phyloP scores from a whole-genome alignment of 805 yeast species.

The Starmerella powellii region DNA sequence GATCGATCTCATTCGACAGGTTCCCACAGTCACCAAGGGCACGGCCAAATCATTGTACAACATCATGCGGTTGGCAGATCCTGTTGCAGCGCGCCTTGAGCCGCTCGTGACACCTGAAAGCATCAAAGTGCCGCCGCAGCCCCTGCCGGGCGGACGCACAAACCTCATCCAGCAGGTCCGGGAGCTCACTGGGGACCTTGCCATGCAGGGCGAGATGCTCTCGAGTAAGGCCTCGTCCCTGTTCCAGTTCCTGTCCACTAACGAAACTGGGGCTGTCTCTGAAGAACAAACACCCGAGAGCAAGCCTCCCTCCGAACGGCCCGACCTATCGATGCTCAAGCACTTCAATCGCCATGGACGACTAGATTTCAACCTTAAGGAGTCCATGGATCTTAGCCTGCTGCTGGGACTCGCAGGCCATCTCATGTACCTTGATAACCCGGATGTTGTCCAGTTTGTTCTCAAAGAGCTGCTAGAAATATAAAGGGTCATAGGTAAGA shows the following conservation, averaged over 20 bases:
- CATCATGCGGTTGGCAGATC: slow-evolving; percentile 82
- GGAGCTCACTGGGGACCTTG: slow-evolving; percentile 33
- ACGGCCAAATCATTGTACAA: slow-evolving; percentile 58
- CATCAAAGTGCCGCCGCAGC: slow-evolving; percentile 41
- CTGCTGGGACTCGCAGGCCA: slow-evolving; percentile 78
- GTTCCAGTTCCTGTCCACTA: slow-evolving; percentile 9
- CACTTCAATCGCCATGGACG: slow-evolving; percentile 60
- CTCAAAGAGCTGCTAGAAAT: slow-evolving; percentile 41
- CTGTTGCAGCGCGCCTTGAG: slow-evolving; percentile 79
- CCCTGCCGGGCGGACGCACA: slow-evolving; percentile 42
- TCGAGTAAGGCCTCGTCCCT: slow-evolving; percentile 16
- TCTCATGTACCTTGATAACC: slow-evolving; percentile 75
- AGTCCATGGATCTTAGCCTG: slow-evolving; percentile 66
- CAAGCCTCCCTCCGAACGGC: background rate
- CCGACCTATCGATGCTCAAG: slow-evolving; percentile 29
- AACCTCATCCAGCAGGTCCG: slow-evolving; percentile 32
- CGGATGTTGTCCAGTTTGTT: slow-evolving; percentile 70
- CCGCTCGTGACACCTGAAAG: slow-evolving; percentile 53
- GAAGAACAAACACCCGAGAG: background rate
- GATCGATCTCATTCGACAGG: slow-evolving; percentile 59
- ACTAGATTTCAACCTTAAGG: slow-evolving; percentile 68
- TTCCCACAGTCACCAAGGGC: slow-evolving; percentile 24
- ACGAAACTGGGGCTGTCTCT: background rate
- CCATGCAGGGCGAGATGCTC: slow-evolving; percentile 19
- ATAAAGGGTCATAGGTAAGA: background rate